Base-by-base conservation (phyloP, 768 basidiomycete genomes). In the Suillus subaureus region DNA sequence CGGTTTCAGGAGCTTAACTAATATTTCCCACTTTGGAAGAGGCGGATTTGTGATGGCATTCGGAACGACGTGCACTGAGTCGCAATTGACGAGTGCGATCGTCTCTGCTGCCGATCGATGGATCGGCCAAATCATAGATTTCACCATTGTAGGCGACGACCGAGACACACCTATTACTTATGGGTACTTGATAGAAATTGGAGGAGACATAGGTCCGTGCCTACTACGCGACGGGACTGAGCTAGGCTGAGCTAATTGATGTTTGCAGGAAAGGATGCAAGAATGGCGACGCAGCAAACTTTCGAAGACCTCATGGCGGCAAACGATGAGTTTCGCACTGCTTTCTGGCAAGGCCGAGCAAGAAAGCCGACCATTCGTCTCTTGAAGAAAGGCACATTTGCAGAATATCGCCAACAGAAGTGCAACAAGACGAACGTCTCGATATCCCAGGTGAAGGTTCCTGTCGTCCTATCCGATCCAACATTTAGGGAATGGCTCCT, bases 401-500 rank as follows among this genome's bases (percentile, higher is more conserved):
- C n/a, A 21, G 66, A 67, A 39, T 68, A 54, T 42, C 57, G 66
- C 18, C 33, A n/a, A 23, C 57, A 66, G 68, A 61, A 43, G 40
- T 37, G 51, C 37, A 42, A 61, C 13, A 39, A 26, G 39, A 18
- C 54, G 49, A 47, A 45, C 0, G 45, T 39, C 11, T 54, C 62
- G 7, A 62, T 61, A 31, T 43, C 58, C 18, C 68, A 67, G 16
- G 61, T 61, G 40, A 67, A 68, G 58, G 63, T 69, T 16, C 68
- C 68, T 0, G 52, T 57, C 6, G 58, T 68, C 6, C 39, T 67
- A 15, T 61, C 57, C n/a, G 66, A 69, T 15, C 15, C 28, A 8
- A 26, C 31, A 11, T 21, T 57, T 23, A 28, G 42, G 26, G 51
- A 64, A 31, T 67, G 66, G 68, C 26, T 69, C 51, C 37, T 52